Percentiles rank a stretch among this genome's conserved stretches.
phyloP scores from a whole-genome alignment of 2,329 filamentous ascomycete species.

The Chalaropsis thielavioides region DNA sequence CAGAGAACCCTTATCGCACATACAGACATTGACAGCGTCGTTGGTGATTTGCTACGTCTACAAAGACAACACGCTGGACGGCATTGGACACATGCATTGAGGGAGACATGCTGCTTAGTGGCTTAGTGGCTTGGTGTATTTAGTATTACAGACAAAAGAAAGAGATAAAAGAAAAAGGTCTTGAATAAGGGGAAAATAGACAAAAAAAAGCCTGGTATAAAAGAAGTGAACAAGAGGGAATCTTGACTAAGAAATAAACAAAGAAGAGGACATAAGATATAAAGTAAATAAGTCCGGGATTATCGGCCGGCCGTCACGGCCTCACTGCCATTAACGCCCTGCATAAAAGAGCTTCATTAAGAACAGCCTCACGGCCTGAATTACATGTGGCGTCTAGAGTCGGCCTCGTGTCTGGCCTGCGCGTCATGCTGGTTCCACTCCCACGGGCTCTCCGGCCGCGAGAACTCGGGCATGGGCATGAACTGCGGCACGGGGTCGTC shows the following conservation, averaged over 20 bases:
- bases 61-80: no score
- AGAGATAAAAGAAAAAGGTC: not conserved
- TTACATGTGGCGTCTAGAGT: not conserved
- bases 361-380: not conserved
- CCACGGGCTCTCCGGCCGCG: slow-evolving; percentile 12
- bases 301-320: not conserved
- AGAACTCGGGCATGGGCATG: not conserved
- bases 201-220: slow-evolving; percentile 4
- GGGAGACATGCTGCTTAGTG: not conserved
- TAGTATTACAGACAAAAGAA: not conserved
- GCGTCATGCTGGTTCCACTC: slow-evolving; percentile 8
- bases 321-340: not conserved
- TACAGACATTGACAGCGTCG: not conserved
- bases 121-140: not conserved
- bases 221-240: slow-evolving; percentile 1
- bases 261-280: slow-evolving; percentile 4
- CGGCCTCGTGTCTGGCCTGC: not conserved
- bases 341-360: not conserved
- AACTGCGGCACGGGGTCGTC: not conserved
- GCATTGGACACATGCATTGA: no score
- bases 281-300: not conserved
- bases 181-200: not conserved
- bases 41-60: no score
- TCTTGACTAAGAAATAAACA: slow-evolving; percentile 10
- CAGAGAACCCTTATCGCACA: not conserved